Base-by-base conservation (phyloP, 306 rosid genomes). In the Astragalus glycyphyllos region DNA sequence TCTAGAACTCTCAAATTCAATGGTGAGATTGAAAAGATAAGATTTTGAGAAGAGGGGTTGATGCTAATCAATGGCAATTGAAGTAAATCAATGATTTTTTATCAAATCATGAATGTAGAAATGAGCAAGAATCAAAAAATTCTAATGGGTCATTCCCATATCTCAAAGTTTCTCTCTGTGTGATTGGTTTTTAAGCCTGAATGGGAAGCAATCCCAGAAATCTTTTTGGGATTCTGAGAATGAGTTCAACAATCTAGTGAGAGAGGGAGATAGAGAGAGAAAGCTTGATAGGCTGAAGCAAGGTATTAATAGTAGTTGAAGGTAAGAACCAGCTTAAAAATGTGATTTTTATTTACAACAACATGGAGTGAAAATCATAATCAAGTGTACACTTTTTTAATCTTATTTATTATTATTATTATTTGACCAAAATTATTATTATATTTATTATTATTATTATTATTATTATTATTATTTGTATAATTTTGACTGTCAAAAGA, bases 251-350 rank as follows among this genome's bases (percentile, higher is more conserved):
- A 73, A 16, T 31, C 58, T 63, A 26, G 41, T 14, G 4, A 50
- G 69, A 66, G 60, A 64, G 54, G 71, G 58, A 58, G 16, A 44
- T 51, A 75, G 44, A 31, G 16, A 78, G 73, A 41, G 35, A 68
- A 62, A 71, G 58, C 49, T 65, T 76, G 71, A 58, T 11, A 34
- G 48, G 69, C 50, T 46, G 42, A 68, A 75, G 79, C 47, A 69
- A 80, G 76, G 82, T 81, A 83, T 80, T 73, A 79, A 81, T 72
- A 80, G 56, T 49, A 12, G 58, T 66, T 31, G 32, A 20, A 11
- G 37, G 57, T 64, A 46, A 50, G 69, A 20, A 45, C 54, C 45
- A 44, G 50, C 49, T 54, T 51, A 2, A 45, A 53, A 63, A 7
- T 26, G 3, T 40, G 6, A 5, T 7, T 37, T 37, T 37, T 40